Evolutionary conservation across 768 basidiomycete species (phyloP).

Genomic region (Suillus plorans): DNA sequence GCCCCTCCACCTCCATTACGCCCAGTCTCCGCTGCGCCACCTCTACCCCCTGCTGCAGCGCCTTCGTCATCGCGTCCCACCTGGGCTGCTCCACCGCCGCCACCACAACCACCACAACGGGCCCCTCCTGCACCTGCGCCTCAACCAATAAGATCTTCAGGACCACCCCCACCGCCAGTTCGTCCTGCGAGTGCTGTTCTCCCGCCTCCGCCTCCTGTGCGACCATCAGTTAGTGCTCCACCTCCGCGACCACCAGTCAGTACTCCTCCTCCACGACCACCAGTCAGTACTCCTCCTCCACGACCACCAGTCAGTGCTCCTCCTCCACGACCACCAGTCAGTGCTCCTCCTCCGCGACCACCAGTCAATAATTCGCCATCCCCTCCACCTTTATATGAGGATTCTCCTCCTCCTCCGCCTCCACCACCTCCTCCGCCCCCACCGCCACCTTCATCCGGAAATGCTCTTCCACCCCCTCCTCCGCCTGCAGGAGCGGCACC

Average conservation of each 20-base stretch:
- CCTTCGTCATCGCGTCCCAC: constrained; percentile 22
- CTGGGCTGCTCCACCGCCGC: constrained; percentile 17
- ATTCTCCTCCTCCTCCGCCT: constrained; percentile 30
- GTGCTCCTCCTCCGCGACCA: constrained; percentile 25
- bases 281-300: constrained; percentile 22
- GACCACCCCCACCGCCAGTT: constrained; percentile 42
- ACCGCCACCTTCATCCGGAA: constrained; percentile 26
- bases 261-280: constrained; percentile 29
- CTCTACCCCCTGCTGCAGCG: constrained; percentile 35
- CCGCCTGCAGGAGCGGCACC: constrained; percentile 17
- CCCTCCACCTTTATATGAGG: constrained; percentile 23
- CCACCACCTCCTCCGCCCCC: constrained; percentile 20
- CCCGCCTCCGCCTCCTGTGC: constrained; percentile 32
- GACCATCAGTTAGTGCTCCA: constrained; percentile 29
- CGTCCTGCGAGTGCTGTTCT: constrained; percentile 25
- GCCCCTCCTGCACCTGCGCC: constrained; percentile 30
- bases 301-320: constrained; percentile 35
- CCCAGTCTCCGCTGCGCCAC: constrained; percentile 24
- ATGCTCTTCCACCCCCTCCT: constrained; percentile 32
- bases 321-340: constrained; percentile 36
- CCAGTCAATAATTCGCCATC: constrained; percentile 34
- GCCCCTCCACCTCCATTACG: constrained; percentile 35
- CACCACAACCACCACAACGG: constrained; percentile 26
- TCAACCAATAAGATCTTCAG: constrained; percentile 21
- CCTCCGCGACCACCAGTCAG: constrained; percentile 23